A percentile compares a stretch with the other conserved stretches of the same genome.
Conservation (phyloP, 257 asterid genomes). For the Avicennia marina region DNA sequence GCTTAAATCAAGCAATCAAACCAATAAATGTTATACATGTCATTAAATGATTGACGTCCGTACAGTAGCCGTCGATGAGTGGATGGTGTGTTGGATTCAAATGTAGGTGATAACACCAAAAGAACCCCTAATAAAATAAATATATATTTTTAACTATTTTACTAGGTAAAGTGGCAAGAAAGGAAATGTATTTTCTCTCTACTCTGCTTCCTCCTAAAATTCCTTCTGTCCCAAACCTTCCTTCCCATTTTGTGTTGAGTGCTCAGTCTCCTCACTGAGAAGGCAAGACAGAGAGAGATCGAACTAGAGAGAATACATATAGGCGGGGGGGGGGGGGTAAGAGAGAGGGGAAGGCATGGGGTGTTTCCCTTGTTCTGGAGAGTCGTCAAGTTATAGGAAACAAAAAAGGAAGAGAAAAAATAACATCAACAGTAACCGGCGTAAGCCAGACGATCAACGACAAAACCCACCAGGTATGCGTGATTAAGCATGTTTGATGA, state of each 20-base stretch:
- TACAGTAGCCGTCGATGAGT: slow-evolving; percentile 7
- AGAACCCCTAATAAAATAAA: too few relatives aligned
- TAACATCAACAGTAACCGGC: slow-evolving; percentile 17
- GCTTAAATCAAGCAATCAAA: neutral
- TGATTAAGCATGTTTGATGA: neutral
- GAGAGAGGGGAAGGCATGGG: slow-evolving; percentile 41
- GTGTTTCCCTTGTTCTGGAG: slow-evolving; percentile 68
- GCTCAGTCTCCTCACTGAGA: slow-evolving; percentile 19
- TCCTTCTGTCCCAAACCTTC: too few relatives aligned
- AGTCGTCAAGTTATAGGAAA: slow-evolving; percentile 39
- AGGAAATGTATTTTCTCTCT: too few relatives aligned
- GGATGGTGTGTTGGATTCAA: slow-evolving; percentile 2
- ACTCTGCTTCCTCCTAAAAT: too few relatives aligned
- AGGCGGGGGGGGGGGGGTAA: neutral
- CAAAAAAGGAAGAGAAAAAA: slow-evolving; percentile 25
- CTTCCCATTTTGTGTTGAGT: slow-evolving; percentile 12
- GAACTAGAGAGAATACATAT: neutral
- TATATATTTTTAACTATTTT: too few relatives aligned
- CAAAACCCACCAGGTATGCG: slow-evolving; percentile 28
- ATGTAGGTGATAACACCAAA: slow-evolving; percentile 12
- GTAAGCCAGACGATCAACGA: slow-evolving; percentile 31
- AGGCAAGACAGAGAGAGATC: slow-evolving; percentile 15
- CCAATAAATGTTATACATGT: slow-evolving; percentile 11
- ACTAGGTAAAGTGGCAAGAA: too few relatives aligned
- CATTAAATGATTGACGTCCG: slow-evolving; percentile 14